phyloP scores from a whole-genome alignment of 805 yeast species.

The Clavispora phyllophila region DNA sequence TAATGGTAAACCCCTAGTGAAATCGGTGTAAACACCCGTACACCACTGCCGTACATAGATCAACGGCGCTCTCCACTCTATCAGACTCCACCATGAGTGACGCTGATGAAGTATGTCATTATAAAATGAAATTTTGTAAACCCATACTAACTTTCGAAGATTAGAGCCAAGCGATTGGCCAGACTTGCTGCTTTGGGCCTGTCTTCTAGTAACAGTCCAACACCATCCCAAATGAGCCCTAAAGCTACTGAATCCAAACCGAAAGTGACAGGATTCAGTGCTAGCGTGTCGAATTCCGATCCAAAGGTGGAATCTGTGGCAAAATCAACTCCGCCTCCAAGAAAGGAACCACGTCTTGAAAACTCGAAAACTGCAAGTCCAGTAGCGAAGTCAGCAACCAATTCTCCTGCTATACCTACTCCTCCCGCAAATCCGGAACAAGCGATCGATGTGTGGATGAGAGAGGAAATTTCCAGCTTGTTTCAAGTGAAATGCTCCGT shows the following conservation, averaged over 20 bases:
- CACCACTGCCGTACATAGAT: neutral
- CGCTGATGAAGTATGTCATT: conserved; percentile 17
- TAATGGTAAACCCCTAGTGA: too few relatives aligned
- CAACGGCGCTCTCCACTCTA: neutral
- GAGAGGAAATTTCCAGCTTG: conserved; percentile 28
- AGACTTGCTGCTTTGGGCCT: conserved; percentile 26
- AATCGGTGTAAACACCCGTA: conserved; percentile 1
- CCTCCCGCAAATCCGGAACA: conserved; percentile 8
- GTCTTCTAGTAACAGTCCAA: neutral
- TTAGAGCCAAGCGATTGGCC: conserved; percentile 51
- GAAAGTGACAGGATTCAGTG: neutral
- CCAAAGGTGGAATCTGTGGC: neutral
- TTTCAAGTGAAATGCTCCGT: conserved; percentile 12
- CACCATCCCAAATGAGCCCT: neutral
- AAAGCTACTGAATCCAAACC: conserved; percentile 1
- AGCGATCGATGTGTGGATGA: conserved; percentile 38
- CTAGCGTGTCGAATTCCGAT: neutral
- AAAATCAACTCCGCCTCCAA: neutral
- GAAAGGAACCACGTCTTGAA: neutral
- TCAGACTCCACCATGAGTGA: conserved; percentile 10
- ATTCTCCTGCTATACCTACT: neutral
- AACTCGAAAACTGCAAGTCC: neutral
- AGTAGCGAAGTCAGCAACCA: neutral
- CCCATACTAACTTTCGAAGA: conserved; percentile 23
- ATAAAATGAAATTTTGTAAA: too few relatives aligned